phyloP scores from a whole-genome alignment of 148 eudicot species.

The Tetragonia tetragonoides region DNA sequence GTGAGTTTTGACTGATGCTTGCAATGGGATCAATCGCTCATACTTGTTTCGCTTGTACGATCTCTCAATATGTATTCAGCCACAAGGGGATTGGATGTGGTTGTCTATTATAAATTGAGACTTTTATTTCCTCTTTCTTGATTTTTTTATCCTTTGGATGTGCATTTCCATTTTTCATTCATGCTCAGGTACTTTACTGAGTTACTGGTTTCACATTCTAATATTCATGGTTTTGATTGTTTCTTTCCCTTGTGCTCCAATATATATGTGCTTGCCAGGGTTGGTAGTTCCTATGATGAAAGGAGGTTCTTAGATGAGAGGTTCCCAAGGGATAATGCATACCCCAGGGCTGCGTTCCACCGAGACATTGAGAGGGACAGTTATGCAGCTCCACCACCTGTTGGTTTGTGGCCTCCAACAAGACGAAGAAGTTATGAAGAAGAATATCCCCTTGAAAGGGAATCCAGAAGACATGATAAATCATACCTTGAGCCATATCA shows the following conservation, averaged over 20 bases:
- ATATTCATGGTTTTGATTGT: conserved; percentile 2
- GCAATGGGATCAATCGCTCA: neutral
- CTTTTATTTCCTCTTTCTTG: neutral
- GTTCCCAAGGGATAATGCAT: conserved; percentile 61
- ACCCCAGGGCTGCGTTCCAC: conserved; percentile 63
- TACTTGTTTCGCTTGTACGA: neutral
- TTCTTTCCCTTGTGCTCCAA: conserved; percentile 26
- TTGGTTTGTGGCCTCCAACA: conserved; percentile 70
- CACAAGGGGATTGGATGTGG: neutral
- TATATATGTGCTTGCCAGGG: conserved; percentile 52
- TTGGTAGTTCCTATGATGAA: conserved; percentile 75
- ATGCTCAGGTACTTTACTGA: conserved; percentile 17
- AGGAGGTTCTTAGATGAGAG: conserved; percentile 90
- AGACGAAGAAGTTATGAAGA: conserved; percentile 89
- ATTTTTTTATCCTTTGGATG: neutral
- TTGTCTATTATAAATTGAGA: neutral
- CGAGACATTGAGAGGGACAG: conserved; percentile 74
- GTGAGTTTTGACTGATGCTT: conserved; percentile 53
- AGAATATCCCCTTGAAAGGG: conserved; percentile 72
- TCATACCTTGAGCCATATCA: conserved; percentile 54
- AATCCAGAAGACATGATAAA: conserved; percentile 73
- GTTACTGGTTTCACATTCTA: neutral
- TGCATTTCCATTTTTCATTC: neutral
- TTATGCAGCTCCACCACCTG: conserved; percentile 63
- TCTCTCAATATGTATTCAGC: neutral